A percentile compares a stretch with the other conserved stretches of the same genome.
These are phyloP conservation scores for Datisca glomerata DNA, from an alignment of 306 rosid species.

Conservation along the genomic window DNA sequence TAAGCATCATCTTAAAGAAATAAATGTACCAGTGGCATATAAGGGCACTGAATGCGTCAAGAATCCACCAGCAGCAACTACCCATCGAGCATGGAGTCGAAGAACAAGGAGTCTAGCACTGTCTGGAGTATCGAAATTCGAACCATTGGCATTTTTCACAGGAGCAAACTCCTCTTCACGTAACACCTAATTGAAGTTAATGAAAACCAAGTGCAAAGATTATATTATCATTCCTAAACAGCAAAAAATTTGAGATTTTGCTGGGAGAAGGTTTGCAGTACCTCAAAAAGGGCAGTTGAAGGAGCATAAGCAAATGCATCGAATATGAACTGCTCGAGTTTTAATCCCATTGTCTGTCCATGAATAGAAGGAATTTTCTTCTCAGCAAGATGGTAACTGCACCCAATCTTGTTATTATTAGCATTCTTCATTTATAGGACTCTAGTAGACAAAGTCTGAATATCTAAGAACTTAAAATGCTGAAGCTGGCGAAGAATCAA, in stretches of 20 bases:
- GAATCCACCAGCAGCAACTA: slow-evolving; percentile 97
- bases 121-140: slow-evolving; percentile 91
- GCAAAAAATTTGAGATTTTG: too few relatives aligned
- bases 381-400: slow-evolving; percentile 94
- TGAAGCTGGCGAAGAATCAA: too few relatives aligned
- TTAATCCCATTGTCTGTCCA: slow-evolving; percentile 63
- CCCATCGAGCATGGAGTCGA: slow-evolving; percentile 97
- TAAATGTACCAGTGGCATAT: slow-evolving; percentile 75
- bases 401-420: too few relatives aligned
- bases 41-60: slow-evolving; percentile 95
- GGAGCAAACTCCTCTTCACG: slow-evolving; percentile 99
- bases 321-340: slow-evolving; percentile 91
- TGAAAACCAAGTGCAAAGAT: slow-evolving; percentile 12
- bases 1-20: too few relatives aligned
- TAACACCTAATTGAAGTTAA: slow-evolving; percentile 35
- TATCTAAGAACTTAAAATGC: too few relatives aligned
- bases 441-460: too few relatives aligned
- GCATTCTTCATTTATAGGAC: too few relatives aligned
- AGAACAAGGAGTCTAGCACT: slow-evolving; percentile 90
- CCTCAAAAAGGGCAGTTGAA: slow-evolving; percentile 97
- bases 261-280: slow-evolving; percentile 8
- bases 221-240: slow-evolving; percentile 4
- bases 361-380: slow-evolving; percentile 88
- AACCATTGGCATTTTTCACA: slow-evolving; percentile 84
- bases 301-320: slow-evolving; percentile 98